Base-by-base conservation (phyloP, 257 asterid species). In the Paraleonurus japonicus region DNA sequence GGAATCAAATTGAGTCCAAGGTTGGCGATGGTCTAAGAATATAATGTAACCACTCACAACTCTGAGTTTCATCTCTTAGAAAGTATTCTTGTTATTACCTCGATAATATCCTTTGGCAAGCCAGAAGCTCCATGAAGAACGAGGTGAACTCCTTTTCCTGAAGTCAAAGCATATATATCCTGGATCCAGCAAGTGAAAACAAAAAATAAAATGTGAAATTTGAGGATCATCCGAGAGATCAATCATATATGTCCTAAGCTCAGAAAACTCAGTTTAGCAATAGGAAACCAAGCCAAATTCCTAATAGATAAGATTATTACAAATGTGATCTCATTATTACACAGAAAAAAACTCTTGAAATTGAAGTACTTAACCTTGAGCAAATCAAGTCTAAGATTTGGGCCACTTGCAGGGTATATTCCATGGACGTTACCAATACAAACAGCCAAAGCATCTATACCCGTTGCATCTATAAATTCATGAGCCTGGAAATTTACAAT, bases 111-210 rank as follows among this genome's bases (percentile, higher is more conserved):
- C 88, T 86, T 83, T 4, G 82, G 81, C 87, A 94, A 82, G 61
- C 99, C 99, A 48, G 99, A 94, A 45, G 99, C 99, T 5, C 99
- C 99, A 39, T 94, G 99, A 72, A 94, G 99, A 55, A 94, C 98
- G 23, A 94, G 88, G 71, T 82, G 78, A 76, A 89, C 95, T 62
- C 95, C 96, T 79, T 81, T 84, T 68, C 78, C 84, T 57, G 88
- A 82, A 76, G 92, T 75, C 87, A 91, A 77, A 67, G 73, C 88
- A 77, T 85, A 81, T 50, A 94, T 88, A 54, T 91, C 92, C 99
- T 94, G 89, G 26, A 74, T 47, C 27, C 60, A 53, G 60, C 28
- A 39, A 73, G 9, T 9, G 50, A 15, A 67, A 62, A 62, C 22
- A 10, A 7, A 37, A 30, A 11, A 7, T n/a, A 17, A 67, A 41